phyloP scores from a whole-genome alignment of 495 filamentous ascomycete species.

The Hypomontagnella monticulosa region DNA sequence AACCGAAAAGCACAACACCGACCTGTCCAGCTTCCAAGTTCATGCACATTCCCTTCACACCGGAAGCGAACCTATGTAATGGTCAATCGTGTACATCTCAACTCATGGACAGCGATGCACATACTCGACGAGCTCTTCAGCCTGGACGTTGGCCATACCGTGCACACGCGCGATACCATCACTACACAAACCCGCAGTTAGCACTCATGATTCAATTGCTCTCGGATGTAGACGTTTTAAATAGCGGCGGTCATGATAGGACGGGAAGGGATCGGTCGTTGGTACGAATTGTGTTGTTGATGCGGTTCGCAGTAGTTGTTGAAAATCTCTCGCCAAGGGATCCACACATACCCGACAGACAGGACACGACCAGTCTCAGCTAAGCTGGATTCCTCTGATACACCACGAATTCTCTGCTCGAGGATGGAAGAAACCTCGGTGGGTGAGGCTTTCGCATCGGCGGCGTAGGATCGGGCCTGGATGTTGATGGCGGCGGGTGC shows the following conservation, averaged over 20 bases:
- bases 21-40: conserved; percentile 99
- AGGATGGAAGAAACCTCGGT: conserved; percentile 99
- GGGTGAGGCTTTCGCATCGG: conserved; percentile 92
- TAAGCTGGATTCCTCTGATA: conserved; percentile 93
- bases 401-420: conserved; percentile 97
- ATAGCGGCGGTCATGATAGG: background rate
- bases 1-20: conserved; percentile 99
- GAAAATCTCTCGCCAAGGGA: conserved; percentile 45
- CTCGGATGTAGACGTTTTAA: background rate
- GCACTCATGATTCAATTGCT: conserved; percentile 41
- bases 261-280: background rate
- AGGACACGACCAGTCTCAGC: conserved; percentile 99
- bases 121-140: conserved; percentile 99
- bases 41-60: conserved; percentile 99
- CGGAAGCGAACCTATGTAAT: conserved; percentile 87
- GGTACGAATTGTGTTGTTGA: conserved; percentile 2
- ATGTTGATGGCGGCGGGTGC: conserved; percentile 79
- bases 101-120: conserved; percentile 54
- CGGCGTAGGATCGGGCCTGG: conserved; percentile 89
- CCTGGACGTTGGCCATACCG: conserved; percentile 99
- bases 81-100: conserved; percentile 42
- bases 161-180: conserved; percentile 99
- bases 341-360: conserved; percentile 95
- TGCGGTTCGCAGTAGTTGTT: conserved; percentile 14
- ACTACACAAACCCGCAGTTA: conserved; percentile 66